A percentile compares a stretch with the other conserved stretches of the same genome.
phyloP scores from a whole-genome alignment of 306 rosid genomes.

The Macrotyloma uniflorum region DNA sequence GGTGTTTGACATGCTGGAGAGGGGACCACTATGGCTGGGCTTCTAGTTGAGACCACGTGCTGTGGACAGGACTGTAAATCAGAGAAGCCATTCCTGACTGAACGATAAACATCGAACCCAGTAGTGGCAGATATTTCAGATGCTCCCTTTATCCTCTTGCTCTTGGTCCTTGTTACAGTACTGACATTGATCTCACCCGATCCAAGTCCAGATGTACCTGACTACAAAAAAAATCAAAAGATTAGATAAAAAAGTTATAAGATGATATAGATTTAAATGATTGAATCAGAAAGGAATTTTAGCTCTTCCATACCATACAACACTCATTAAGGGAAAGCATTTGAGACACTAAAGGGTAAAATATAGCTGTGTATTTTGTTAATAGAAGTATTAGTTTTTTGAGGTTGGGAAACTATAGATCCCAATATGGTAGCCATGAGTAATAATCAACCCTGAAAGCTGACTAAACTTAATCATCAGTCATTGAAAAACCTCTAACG shows the following conservation, averaged over 20 bases:
- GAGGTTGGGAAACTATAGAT: not conserved
- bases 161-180: conserved; percentile 47
- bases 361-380: not conserved
- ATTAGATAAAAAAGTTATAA: conserved; percentile 34
- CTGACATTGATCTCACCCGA: conserved; percentile 52
- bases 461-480: conserved; percentile 4
- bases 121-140: conserved; percentile 58
- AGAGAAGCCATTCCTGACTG: conserved; percentile 59
- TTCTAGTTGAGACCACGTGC: conserved; percentile 59
- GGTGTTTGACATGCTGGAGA: conserved; percentile 46
- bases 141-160: conserved; percentile 58
- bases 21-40: conserved; percentile 78
- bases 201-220: conserved; percentile 52
- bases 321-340: conserved; percentile 4
- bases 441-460: conserved; percentile 5
- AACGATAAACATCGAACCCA: conserved; percentile 62
- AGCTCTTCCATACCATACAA: not conserved
- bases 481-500: not conserved
- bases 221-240: conserved; percentile 48
- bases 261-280: conserved; percentile 13
- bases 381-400: conserved; percentile 22
- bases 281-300: conserved; percentile 16
- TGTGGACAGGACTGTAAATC: conserved; percentile 59
- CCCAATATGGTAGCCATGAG: conserved; percentile 6
- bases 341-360: not conserved